Evolutionary conservation across 2,329 filamentous ascomycete genomes (phyloP), one percentile per base, ranked within the genome.

Genomic region (Trichophyton verrucosum): DNA sequence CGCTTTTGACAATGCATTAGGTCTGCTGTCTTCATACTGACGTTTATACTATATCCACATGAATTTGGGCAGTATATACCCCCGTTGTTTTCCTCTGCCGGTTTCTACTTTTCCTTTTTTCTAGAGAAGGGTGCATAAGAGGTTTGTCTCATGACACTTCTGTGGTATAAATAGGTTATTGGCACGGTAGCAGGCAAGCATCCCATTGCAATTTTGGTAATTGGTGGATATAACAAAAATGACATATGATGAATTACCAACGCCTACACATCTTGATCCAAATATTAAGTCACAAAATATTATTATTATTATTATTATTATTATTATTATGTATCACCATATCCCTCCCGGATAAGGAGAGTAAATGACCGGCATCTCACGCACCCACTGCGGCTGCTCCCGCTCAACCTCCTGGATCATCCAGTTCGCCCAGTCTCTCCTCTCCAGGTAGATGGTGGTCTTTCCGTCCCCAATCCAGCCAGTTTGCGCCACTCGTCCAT

Each of bases 361-460:
- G 46, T 61, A 65, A 22, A 65, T 61, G 15, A 61, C 64, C 13
- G 64, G 64, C 62, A 64, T 64, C 58, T 65, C 61, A 3, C 58
- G 27, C 7, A 65, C 62, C 64, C 64, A 65, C 47, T 15, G 58
- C 6, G 64, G 60, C 11, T 60, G 33, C 8, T 61, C 62, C 30
- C 62, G 60, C 57, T 65, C 64, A 15, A 49, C 64, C 42, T 65
- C 64, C 40, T 60, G 62, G 9, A 65, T 42, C 64, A 65, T 60
- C 64, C 64, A 65, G 42, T 64, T 64, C 46, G 64, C 64, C 64
- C 64, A 65, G 46, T 65, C 59, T 24, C 61, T 60, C 46, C 64
- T 42, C 36, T 65, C 59, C 4, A 64, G 33, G 60, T 59, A 64
- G 22, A 60, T 30, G 17, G 51, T 64, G 59, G 62, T 60, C 7